Conservation (phyloP, 306 rosid species). For the Prunus mongolica region DNA sequence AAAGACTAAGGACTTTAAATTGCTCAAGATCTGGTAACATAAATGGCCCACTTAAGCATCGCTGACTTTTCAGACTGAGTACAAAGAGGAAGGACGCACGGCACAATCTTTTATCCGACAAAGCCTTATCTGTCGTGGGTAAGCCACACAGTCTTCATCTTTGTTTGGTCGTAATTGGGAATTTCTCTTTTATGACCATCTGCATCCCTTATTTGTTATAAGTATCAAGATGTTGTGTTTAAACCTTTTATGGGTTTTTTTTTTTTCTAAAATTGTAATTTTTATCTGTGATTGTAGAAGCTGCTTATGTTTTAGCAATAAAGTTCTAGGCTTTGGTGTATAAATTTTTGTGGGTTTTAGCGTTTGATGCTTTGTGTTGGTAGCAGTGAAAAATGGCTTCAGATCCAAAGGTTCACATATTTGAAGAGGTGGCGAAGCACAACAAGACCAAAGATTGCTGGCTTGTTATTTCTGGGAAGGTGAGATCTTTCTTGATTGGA, state of each 20-base stretch:
- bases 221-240: neutral
- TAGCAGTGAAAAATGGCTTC: slow-evolving; percentile 57
- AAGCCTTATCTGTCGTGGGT: slow-evolving; percentile 15
- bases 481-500: slow-evolving; percentile 29
- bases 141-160: neutral
- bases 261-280: neutral
- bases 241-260: neutral
- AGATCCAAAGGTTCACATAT: slow-evolving; percentile 58
- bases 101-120: neutral
- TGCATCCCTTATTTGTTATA: neutral
- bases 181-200: neutral
- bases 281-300: slow-evolving; percentile 7
- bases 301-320: neutral
- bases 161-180: neutral
- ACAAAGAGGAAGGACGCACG: neutral
- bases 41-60: neutral
- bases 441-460: slow-evolving; percentile 84
- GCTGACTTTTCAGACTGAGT: neutral
- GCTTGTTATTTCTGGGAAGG: slow-evolving; percentile 85
- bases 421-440: slow-evolving; percentile 73
- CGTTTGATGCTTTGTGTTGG: slow-evolving; percentile 10
- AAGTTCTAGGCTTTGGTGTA: slow-evolving; percentile 17
- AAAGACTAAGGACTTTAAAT: neutral
- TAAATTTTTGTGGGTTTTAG: slow-evolving; percentile 19
- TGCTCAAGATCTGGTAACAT: neutral